phyloP scores from a whole-genome alignment of 495 filamentous ascomycete species.

The Penicillium dipodomyicola region DNA sequence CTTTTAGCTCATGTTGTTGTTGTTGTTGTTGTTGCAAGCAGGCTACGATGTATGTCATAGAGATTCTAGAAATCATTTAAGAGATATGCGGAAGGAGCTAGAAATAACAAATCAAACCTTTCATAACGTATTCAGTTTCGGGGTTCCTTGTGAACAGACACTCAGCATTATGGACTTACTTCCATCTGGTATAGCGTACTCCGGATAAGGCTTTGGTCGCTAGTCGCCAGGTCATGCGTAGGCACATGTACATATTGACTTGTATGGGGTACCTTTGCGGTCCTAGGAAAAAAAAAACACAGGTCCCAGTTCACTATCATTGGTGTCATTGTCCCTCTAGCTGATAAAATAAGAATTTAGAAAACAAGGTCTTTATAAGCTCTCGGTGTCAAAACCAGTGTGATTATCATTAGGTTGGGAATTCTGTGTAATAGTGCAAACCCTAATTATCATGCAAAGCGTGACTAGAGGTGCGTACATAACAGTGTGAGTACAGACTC shows the following conservation, averaged over 20 bases:
- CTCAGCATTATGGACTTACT: neutral
- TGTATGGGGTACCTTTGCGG: neutral
- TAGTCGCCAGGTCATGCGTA: slow-evolving; percentile 6
- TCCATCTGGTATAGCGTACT: neutral
- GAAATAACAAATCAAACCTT: neutral
- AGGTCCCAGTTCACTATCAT: neutral
- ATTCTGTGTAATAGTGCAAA: slow-evolving; percentile 13
- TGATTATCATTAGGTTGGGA: neutral
- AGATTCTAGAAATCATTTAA: neutral
- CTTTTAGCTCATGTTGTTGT: neutral
- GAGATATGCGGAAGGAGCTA: neutral
- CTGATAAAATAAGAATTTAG: neutral
- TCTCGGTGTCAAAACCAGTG: slow-evolving; percentile 5
- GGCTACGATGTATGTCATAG: neutral
- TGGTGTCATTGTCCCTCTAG: neutral
- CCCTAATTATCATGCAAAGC: neutral
- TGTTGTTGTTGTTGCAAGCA: neutral
- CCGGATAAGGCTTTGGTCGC: slow-evolving; percentile 1
- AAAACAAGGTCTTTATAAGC: slow-evolving; percentile 5
- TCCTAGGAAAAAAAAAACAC: neutral
- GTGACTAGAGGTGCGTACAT: neutral
- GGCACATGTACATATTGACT: neutral
- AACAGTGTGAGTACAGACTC: neutral
- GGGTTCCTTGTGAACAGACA: neutral
- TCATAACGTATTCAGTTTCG: neutral